Evolutionary conservation across 2,329 filamentous ascomycete species (phyloP), one percentile per base, ranked within the genome.

Genomic region (Cladosporium sp.): DNA sequence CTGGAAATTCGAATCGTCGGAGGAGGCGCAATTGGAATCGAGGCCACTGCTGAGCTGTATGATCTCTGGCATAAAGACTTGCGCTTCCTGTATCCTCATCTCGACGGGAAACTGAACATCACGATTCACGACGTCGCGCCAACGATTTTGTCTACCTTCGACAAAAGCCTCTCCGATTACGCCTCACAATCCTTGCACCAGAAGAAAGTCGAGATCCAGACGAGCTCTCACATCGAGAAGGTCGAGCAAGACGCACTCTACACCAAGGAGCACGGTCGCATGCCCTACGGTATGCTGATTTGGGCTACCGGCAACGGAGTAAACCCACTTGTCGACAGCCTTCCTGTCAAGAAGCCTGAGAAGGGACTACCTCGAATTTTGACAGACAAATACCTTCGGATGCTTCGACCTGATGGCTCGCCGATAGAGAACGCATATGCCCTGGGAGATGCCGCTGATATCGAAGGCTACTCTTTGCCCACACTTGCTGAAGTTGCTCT

Each of bases 71-170:
- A 69, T 7, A 56, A 68, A 5, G 67, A 69, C n/a, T 61, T 73
- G 54, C 56, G 60, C 11, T 60, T 65, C 22, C 53, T 74, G 5
- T 74, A 73, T 50, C 69, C 72, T 1, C 64, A 70, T 20, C 58
- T 75, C 1, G 67, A 68, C 15, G 66, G 64, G 2, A 67, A 70
- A 37, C 41, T 74, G 7, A 62, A 55, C 3, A 70, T 75, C 24
- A 66, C 66, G n/a, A 69, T 75, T 34, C 70, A 74, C 49, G 73
- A 75, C 53, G 69, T 74, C 1, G 72, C 71, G 4, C 64, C 68
- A 4, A 56, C 64, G 9, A 69, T 75, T 9, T 58, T 75, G 24
- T 64, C 64, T 7, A 68, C 65, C 0, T 76, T 73, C 42, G 73
- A 75, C 42, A 55, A 64, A 11, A 66, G 65, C 13, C 57, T 75